A percentile compares a stretch with the other conserved stretches of the same genome.
phyloP scores from a whole-genome alignment of 164 flowering plant genomes.

The Kalanchoe fedtschenkoi region DNA sequence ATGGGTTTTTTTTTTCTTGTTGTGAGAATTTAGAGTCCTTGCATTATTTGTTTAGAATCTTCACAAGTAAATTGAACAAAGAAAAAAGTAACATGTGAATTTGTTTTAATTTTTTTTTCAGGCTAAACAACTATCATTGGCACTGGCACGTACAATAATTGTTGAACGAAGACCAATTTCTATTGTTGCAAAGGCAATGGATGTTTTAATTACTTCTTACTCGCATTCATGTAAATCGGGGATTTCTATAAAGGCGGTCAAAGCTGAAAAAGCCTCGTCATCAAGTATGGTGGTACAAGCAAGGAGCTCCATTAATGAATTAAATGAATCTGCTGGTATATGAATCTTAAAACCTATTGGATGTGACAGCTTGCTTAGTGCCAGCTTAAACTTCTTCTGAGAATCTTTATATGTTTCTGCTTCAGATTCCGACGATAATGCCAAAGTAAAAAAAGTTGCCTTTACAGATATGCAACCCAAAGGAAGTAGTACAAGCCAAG shows the following conservation, averaged over 20 bases:
- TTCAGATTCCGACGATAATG: conserved; percentile 53
- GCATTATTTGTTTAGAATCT: background rate
- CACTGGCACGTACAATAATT: conserved; percentile 45
- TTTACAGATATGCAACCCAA: conserved; percentile 9
- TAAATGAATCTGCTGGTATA: conserved; percentile 23
- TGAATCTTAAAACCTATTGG: conserved; percentile 15
- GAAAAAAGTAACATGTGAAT: background rate
- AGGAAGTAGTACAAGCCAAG: conserved; percentile 17
- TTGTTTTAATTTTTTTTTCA: conserved; percentile 25
- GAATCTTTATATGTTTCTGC: conserved; percentile 19
- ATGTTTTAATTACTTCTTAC: conserved; percentile 56
- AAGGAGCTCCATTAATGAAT: conserved; percentile 12
- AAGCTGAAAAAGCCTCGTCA: conserved; percentile 25
- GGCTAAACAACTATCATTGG: conserved; percentile 79
- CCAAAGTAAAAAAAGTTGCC: conserved; percentile 12
- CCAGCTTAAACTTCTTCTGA: conserved; percentile 16
- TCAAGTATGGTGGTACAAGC: conserved; percentile 23
- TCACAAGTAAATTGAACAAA: background rate
- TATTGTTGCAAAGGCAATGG: conserved; percentile 62
- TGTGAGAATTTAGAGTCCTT: background rate
- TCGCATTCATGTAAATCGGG: conserved; percentile 50
- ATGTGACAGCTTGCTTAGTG: conserved; percentile 13
- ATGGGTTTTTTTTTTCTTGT: background rate
- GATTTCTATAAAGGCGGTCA: conserved; percentile 27
- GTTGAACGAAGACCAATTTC: conserved; percentile 75